Conservation (phyloP, 176 grass and related monocot genomes). For the Avena insularis region DNA sequence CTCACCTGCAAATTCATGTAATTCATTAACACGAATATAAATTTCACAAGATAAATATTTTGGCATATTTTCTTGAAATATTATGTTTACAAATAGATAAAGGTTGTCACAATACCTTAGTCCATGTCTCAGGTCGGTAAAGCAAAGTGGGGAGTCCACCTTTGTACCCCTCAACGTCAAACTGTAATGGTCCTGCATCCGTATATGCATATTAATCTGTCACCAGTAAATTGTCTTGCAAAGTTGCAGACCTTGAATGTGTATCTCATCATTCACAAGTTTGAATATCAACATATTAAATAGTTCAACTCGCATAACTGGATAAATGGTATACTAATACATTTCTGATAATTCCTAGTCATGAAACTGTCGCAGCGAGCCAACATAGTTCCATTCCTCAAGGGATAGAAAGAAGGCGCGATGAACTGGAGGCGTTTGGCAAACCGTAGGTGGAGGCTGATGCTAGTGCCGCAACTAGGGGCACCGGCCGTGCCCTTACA, state of each 20-base stretch:
- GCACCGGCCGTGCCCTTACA: too few species aligned
- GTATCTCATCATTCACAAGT: neutral
- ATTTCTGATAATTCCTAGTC: too few species aligned
- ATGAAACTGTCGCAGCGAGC: too few species aligned
- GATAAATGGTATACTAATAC: too few species aligned
- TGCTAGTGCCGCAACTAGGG: too few species aligned
- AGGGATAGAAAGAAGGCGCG: too few species aligned
- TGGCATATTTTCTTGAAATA: neutral
- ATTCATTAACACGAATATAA: neutral
- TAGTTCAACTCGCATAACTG: too few species aligned
- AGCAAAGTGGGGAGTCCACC: slow-evolving; percentile 36
- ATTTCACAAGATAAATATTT: neutral
- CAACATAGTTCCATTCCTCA: too few species aligned
- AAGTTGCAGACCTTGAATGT: neutral
- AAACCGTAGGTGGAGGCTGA: too few species aligned
- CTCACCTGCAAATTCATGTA: slow-evolving; percentile 35
- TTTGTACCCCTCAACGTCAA: slow-evolving; percentile 30
- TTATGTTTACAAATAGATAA: neutral
- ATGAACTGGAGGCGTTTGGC: too few species aligned
- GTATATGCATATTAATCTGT: neutral
- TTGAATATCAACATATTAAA: neutral
- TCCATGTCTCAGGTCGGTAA: slow-evolving; percentile 55
- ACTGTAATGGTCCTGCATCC: slow-evolving; percentile 43
- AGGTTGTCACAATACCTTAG: slow-evolving; percentile 25
- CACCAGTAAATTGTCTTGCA: neutral